Evolutionary conservation across 192 early-diverging fungal genomes (phyloP).

Genomic region (Umbelopsis sp.): DNA sequence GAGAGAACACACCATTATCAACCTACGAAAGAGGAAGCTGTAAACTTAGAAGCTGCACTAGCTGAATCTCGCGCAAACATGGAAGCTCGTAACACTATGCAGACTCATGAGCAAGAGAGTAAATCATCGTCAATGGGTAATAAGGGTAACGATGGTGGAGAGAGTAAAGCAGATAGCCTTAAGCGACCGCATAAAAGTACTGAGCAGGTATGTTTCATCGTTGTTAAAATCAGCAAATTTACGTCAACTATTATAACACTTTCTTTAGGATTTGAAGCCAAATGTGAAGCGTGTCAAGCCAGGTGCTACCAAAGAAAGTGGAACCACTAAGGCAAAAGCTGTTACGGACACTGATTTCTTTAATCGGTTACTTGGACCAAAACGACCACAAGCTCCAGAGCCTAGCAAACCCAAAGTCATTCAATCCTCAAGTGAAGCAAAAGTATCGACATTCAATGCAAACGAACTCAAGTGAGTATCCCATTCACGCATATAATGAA

Average conservation of each 20-base stretch:
- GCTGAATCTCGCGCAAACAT: slow-evolving; percentile 1
- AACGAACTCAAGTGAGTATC: background rate
- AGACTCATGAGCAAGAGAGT: background rate
- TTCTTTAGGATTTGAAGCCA: background rate
- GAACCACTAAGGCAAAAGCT: background rate
- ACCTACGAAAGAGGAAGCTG: slow-evolving; percentile 1
- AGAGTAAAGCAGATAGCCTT: background rate
- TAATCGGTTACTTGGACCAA: background rate
- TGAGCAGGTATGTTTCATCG: background rate
- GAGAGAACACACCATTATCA: slow-evolving; percentile 6
- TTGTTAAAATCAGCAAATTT: background rate
- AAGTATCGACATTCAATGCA: slow-evolving; percentile 8
- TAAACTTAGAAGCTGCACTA: background rate
- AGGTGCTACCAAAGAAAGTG: background rate
- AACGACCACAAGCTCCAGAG: background rate
- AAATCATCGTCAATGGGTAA: background rate
- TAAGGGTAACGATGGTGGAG: background rate
- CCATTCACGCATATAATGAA: background rate
- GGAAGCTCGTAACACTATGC: background rate
- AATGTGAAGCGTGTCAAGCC: background rate
- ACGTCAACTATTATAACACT: background rate
- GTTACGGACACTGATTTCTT: slow-evolving; percentile 10
- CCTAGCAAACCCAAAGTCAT: background rate
- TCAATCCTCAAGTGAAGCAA: background rate
- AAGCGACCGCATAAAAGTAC: background rate